Evolutionary conservation across 768 basidiomycete genomes (phyloP).

Genomic region (Rhizopogon roseolus): DNA sequence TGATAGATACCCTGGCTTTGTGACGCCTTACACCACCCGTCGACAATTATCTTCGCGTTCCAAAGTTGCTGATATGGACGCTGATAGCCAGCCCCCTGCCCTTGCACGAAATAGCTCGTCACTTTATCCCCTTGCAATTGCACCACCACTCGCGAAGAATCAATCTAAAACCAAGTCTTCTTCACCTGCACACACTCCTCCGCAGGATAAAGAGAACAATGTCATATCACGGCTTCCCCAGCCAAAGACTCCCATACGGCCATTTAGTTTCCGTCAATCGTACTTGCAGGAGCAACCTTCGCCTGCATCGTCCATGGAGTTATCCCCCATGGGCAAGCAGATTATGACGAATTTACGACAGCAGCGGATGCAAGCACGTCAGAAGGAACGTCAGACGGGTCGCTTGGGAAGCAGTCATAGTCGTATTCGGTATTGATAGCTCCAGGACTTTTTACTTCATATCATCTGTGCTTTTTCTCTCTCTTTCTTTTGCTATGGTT

Average conservation of each 20-base stretch:
- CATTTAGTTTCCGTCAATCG: constrained; percentile 33
- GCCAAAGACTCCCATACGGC: constrained; percentile 38
- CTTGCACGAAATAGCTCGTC: constrained; percentile 1
- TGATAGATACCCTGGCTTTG: not conserved
- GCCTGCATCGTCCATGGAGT: constrained; percentile 67
- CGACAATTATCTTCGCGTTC: constrained; percentile 2
- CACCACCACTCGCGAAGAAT: not conserved
- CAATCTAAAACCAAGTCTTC: not conserved
- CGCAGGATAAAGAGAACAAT: constrained; percentile 19
- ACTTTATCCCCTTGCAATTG: constrained; percentile 1
- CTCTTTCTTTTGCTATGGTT: constrained; percentile 7
- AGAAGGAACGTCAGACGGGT: constrained; percentile 24
- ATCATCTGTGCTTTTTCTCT: constrained; percentile 6
- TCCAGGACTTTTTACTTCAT: not conserved
- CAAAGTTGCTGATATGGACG: constrained; percentile 7
- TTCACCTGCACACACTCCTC: too few species aligned
- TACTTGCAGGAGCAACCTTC: constrained; percentile 38
- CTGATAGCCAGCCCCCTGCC: constrained; percentile 1
- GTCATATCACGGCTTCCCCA: constrained; percentile 27
- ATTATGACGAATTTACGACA: constrained; percentile 62
- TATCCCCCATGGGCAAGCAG: constrained; percentile 63
- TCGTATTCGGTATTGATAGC: constrained; percentile 22
- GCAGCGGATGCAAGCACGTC: constrained; percentile 30
- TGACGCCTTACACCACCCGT: not conserved
- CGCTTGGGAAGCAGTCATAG: constrained; percentile 28